Conservation (phyloP, 1,139 yeast species). For the Yamadazyma triangularis region DNA sequence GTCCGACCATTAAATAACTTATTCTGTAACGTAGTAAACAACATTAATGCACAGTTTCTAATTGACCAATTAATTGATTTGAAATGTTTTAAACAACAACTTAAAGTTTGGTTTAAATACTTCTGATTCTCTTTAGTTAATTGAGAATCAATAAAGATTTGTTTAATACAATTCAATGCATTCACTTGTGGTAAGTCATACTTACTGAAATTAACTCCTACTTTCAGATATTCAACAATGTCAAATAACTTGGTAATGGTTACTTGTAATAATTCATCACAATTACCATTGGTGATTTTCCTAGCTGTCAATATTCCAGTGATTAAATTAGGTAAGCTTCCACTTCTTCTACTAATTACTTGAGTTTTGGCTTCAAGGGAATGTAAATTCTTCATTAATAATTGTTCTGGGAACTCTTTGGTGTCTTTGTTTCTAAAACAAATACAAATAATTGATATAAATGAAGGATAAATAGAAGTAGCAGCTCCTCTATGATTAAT, state of each 20-base stretch:
- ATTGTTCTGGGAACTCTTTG: conserved; percentile 36
- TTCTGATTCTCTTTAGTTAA: conserved; percentile 50
- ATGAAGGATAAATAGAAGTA: conserved; percentile 79
- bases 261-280: conserved; percentile 28
- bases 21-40: conserved; percentile 78
- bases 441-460: conserved; percentile 54
- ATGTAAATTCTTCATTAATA: conserved; percentile 54
- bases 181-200: conserved; percentile 88
- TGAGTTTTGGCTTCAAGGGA: conserved; percentile 57
- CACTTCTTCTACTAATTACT: conserved; percentile 81
- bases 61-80: conserved; percentile 74
- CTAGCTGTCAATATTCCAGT: conserved; percentile 68
- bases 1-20: conserved; percentile 67
- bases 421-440: conserved; percentile 33
- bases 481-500: conserved; percentile 91
- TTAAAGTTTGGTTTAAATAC: conserved; percentile 55
- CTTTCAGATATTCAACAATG: conserved; percentile 6
- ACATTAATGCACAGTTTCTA: conserved; percentile 89
- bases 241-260: conserved; percentile 46
- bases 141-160: conserved; percentile 64
- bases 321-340: conserved; percentile 79
- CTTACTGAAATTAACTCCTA: conserved; percentile 25
- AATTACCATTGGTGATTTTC: conserved; percentile 14
- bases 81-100: conserved; percentile 58
- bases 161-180: conserved; percentile 81